Evolutionary conservation across 306 rosid genomes (phyloP).

Genomic region (Luffa acutangula): DNA sequence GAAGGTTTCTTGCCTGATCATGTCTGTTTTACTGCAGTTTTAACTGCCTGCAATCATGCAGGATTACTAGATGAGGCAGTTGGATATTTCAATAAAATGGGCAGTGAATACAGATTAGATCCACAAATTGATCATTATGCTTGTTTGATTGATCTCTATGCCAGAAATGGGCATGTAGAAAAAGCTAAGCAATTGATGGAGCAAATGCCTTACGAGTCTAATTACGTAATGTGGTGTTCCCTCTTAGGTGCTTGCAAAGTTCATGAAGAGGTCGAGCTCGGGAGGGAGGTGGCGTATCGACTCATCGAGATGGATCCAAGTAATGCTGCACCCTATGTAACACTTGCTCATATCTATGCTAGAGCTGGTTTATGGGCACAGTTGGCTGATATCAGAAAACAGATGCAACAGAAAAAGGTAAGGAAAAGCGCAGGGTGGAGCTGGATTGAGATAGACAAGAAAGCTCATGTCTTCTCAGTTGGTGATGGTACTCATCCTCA

Average conservation of each 20-base stretch:
- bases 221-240: slow-evolving; percentile 50
- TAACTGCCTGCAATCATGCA: slow-evolving; percentile 57
- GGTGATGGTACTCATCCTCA: slow-evolving; percentile 18
- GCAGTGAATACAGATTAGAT: slow-evolving; percentile 17
- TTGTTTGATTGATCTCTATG: slow-evolving; percentile 60
- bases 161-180: slow-evolving; percentile 43
- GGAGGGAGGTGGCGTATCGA: slow-evolving; percentile 39
- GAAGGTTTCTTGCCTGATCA: slow-evolving; percentile 36
- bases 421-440: slow-evolving; percentile 38
- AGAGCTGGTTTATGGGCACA: slow-evolving; percentile 50
- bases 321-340: slow-evolving; percentile 40
- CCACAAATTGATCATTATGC: slow-evolving; percentile 54
- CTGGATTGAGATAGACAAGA: slow-evolving; percentile 34
- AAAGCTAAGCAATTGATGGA: slow-evolving; percentile 45
- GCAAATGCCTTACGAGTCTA: slow-evolving; percentile 50
- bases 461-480: slow-evolving; percentile 30
- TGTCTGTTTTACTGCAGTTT: slow-evolving; percentile 42
- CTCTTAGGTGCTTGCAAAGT: slow-evolving; percentile 40
- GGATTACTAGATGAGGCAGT: slow-evolving; percentile 46
- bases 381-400: slow-evolving; percentile 33
- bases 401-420: slow-evolving; percentile 29
- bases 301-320: slow-evolving; percentile 43
- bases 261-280: slow-evolving; percentile 45
- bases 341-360: slow-evolving; percentile 44
- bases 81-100: slow-evolving; percentile 45